These are phyloP conservation scores for Schizonepeta tenuifolia DNA, from an alignment of 257 asterid genomes.

Conservation along the genomic window DNA sequence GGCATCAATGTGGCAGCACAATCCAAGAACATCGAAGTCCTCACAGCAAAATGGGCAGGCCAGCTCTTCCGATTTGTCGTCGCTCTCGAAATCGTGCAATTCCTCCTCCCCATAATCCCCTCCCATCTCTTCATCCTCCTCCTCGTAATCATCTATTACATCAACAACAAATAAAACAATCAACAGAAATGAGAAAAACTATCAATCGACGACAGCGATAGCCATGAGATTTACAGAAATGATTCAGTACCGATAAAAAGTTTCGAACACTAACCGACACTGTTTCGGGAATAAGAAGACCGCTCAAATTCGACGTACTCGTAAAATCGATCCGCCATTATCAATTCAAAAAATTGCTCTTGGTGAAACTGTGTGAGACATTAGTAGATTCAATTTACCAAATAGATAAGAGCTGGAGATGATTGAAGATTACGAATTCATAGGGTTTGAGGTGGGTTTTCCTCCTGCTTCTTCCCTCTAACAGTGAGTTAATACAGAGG, in stretches of 20 bases:
- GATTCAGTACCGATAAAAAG: background rate
- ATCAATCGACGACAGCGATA: background rate
- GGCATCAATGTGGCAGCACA: conserved; percentile 92
- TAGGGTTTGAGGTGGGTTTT: conserved; percentile 10
- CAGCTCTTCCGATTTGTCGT: conserved; percentile 56
- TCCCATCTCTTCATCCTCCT: conserved; percentile 32
- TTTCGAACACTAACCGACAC: conserved; percentile 35
- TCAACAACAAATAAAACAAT: conserved; percentile 10
- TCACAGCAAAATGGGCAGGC: conserved; percentile 90
- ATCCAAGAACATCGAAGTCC: conserved; percentile 85
- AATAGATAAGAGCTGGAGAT: background rate
- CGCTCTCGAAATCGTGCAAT: conserved; percentile 43
- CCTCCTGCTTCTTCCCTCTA: conserved; percentile 2
- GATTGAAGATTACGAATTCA: background rate
- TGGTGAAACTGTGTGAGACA: background rate
- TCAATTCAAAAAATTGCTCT: background rate
- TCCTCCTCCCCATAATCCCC: conserved; percentile 53
- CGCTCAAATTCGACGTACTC: conserved; percentile 45
- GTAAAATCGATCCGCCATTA: conserved; percentile 48
- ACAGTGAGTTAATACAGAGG: conserved; percentile 1
- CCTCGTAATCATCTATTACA: conserved; percentile 43
- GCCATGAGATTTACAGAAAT: background rate
- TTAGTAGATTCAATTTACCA: background rate
- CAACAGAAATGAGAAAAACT: background rate
- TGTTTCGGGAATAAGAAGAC: conserved; percentile 37